Evolutionary conservation across 768 basidiomycete species (phyloP), one percentile per base, ranked within the genome.

Genomic region (Tephrocybe sp.): DNA sequence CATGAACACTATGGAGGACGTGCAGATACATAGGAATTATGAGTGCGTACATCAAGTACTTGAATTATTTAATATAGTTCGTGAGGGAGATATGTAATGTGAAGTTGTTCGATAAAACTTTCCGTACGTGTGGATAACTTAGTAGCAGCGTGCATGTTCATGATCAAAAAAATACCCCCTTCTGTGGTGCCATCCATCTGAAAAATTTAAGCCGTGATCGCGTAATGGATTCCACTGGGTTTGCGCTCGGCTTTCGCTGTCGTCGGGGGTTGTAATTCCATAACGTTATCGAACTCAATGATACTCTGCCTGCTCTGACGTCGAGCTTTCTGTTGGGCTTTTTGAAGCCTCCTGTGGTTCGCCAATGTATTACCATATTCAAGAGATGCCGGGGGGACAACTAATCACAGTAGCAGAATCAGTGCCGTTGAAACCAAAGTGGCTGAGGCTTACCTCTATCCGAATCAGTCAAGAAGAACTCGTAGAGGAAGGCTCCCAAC

Each of bases 391-490:
- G 43, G 13, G n/a, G 50, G 56, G 12, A 57, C 41, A 23, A 55
- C 56, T 57, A 3, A 18, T 25, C 22, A 5, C 10, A 30, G 33
- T 10, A n/a, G 8, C 34, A 34, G 24, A 15, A 5, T 50, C n/a
- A 46, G 53, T 18, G 3, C 21, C 1, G 10, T 33, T 7, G 3
- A 29, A 27, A n/a, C 22, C 16, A 16, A 22, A 16, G 18, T 1
- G 23, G 39, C 7, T 42, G 27, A 22, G 19, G 64, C 73, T 49
- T 53, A 82, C 83, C 79, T 62, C 83, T 68, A 49, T 77, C 75
- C 11, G 78, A 79, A 61, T 86, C 84, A 15, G 68, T 63, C n/a
- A 87, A 65, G 60, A 86, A 71, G 3, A 76, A 50, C 54, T 84
- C 79, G 44, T 86, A 84, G 19, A 84, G 50, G 41, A 71, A 48